Evolutionary conservation across 1,139 yeast species (phyloP).

Genomic region (Petasospora fabianii): DNA sequence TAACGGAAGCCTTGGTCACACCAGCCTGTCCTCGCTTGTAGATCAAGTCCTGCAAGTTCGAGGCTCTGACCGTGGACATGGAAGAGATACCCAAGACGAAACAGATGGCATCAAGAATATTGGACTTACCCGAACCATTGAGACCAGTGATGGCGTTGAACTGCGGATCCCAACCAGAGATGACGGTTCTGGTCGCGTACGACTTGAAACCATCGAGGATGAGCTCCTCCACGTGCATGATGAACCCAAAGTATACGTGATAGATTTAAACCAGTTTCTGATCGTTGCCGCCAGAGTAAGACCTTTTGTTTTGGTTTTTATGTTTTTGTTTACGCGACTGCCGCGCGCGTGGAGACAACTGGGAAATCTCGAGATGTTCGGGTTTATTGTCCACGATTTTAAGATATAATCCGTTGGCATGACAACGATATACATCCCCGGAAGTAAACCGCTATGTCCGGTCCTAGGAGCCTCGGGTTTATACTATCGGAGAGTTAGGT

Average conservation of each 20-base stretch:
- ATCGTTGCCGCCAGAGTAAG: too few species aligned
- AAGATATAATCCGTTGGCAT: conserved; percentile 1
- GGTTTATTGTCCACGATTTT: conserved; percentile 1
- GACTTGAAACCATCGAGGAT: conserved; percentile 98
- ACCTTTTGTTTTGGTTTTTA: too few species aligned
- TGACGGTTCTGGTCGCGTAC: conserved; percentile 94
- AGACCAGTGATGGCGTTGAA: conserved; percentile 97
- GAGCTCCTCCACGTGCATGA: conserved; percentile 90
- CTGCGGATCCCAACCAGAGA: conserved; percentile 92
- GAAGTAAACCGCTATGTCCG: not conserved
- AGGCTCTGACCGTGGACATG: conserved; percentile 92
- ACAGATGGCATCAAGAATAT: conserved; percentile 93
- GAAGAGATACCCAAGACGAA: conserved; percentile 96
- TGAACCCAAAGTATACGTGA: not conserved
- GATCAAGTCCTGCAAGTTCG: conserved; percentile 87
- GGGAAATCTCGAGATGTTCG: conserved; percentile 5
- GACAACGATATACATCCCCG: conserved; percentile 1
- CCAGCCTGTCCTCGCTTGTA: conserved; percentile 98
- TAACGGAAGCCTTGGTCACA: conserved; percentile 93
- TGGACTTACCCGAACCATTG: conserved; percentile 96
- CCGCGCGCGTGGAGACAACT: too few species aligned
- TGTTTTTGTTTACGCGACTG: conserved; percentile 12
- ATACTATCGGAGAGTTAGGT: too few species aligned
- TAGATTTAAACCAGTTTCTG: too few species aligned
- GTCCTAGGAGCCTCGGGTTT: not conserved